phyloP scores from a whole-genome alignment of 805 yeast genomes.

The Henningerozyma blattae region DNA sequence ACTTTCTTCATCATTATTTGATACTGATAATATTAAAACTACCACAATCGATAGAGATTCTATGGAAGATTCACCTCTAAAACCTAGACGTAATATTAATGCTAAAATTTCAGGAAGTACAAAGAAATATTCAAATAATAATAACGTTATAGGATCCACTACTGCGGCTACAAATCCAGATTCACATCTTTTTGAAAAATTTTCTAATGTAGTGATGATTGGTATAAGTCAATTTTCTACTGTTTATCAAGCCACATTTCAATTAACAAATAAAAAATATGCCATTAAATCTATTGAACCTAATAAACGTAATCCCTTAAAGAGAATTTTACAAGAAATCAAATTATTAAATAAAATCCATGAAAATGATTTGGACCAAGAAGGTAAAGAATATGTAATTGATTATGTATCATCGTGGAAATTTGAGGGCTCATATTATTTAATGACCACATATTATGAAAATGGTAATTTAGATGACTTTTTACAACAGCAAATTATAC shows the following conservation, averaged over 20 bases:
- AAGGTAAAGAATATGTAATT: conserved; percentile 67
- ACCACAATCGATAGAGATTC: too few species aligned
- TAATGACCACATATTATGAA: conserved; percentile 92
- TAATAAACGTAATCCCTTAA: conserved; percentile 16
- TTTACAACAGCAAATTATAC: conserved; percentile 62
- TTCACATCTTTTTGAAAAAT: conserved; percentile 34
- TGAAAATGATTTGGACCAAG: conserved; percentile 24
- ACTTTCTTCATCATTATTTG: neutral
- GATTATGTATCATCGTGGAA: conserved; percentile 83
- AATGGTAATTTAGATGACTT: conserved; percentile 83
- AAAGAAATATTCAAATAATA: too few species aligned
- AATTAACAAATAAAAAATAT: conserved; percentile 41
- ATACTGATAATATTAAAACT: too few species aligned
- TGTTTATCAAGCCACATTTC: conserved; percentile 72
- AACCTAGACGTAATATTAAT: conserved; percentile 13
- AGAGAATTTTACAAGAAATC: conserved; percentile 22
- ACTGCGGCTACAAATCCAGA: conserved; percentile 16
- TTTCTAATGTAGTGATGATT: conserved; percentile 52
- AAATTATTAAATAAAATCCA: conserved; percentile 17
- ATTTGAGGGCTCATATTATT: conserved; percentile 58
- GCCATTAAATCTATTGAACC: conserved; percentile 84
- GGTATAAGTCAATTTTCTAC: conserved; percentile 86
- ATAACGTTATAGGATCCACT: conserved; percentile 1
- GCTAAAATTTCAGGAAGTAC: conserved; percentile 15
- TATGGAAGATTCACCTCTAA: conserved; percentile 10